phyloP scores from a whole-genome alignment of 1,284 basidiomycete species.

The Earliella scabrosa region DNA sequence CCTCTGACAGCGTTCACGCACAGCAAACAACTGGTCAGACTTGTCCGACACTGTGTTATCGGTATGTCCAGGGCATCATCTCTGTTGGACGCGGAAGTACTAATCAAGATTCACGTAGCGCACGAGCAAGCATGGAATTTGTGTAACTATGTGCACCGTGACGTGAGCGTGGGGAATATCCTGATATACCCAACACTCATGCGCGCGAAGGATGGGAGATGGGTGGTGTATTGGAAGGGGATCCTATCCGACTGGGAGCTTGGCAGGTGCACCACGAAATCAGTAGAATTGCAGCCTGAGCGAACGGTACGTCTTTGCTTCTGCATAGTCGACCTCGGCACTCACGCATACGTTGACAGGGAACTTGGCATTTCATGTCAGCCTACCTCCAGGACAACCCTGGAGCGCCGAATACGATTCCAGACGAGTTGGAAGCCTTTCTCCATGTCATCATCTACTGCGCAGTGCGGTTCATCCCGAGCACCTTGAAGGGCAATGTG shows the following conservation, averaged over 20 bases:
- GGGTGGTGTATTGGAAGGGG: background rate
- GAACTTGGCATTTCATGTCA: conserved; percentile 19
- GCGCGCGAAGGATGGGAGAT: background rate
- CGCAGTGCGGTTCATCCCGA: conserved; percentile 1
- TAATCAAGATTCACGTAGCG: background rate
- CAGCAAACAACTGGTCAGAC: background rate
- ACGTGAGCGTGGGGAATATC: conserved; percentile 18
- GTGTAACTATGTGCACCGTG: conserved; percentile 9
- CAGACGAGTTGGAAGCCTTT: conserved; percentile 14
- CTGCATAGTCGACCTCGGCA: background rate
- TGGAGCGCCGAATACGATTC: background rate
- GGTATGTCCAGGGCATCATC: background rate
- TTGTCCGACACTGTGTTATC: background rate
- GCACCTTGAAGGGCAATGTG: too few relatives aligned
- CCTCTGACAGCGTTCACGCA: background rate
- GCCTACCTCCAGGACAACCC: background rate
- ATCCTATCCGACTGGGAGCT: conserved; percentile 18
- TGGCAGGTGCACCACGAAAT: background rate
- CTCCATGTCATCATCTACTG: conserved; percentile 10
- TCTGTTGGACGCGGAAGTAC: too few relatives aligned
- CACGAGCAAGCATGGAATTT: too few relatives aligned
- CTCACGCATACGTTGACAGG: background rate
- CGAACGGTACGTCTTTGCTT: background rate
- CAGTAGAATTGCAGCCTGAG: background rate
- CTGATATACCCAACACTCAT: conserved; percentile 8